These are phyloP conservation scores for Xylaria arbuscula DNA, from an alignment of 2,329 filamentous ascomycete genomes.

Conservation along the genomic window DNA sequence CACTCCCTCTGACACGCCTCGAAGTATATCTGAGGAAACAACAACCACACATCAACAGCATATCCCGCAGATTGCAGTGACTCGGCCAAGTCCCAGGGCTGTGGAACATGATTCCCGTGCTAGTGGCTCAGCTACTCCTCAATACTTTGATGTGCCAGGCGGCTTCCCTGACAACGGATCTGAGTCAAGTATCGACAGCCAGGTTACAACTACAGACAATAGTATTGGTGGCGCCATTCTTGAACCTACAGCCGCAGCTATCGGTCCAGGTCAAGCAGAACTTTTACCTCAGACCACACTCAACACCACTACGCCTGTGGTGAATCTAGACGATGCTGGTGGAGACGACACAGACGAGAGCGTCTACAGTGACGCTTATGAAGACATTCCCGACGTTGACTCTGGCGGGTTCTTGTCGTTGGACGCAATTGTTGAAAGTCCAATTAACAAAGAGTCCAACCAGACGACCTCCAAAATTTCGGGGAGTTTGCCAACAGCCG, in stretches of 20 bases:
- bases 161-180: slow-evolving; percentile 62
- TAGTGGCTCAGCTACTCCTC: slow-evolving; percentile 37
- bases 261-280: slow-evolving; percentile 34
- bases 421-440: slow-evolving; percentile 75
- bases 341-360: slow-evolving; percentile 57
- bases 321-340: slow-evolving; percentile 52
- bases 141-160: slow-evolving; percentile 66
- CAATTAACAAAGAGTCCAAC: slow-evolving; percentile 61
- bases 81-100: slow-evolving; percentile 56
- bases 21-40: slow-evolving; percentile 23
- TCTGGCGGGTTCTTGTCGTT: slow-evolving; percentile 77
- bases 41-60: slow-evolving; percentile 16
- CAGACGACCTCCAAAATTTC: slow-evolving; percentile 37
- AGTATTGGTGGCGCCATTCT: slow-evolving; percentile 36
- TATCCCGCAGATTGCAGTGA: slow-evolving; percentile 59
- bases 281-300: slow-evolving; percentile 48
- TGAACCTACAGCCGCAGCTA: slow-evolving; percentile 43
- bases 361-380: slow-evolving; percentile 81
- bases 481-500: slow-evolving; percentile 16
- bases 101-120: slow-evolving; percentile 36
- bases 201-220: slow-evolving; percentile 13
- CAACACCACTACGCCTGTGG: slow-evolving; percentile 46
- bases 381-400: slow-evolving; percentile 74
- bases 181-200: slow-evolving; percentile 21
- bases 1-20: slow-evolving; percentile 32